Conservation (phyloP, 78 protist genomes). For the Anaeramoeba ignava region DNA sequence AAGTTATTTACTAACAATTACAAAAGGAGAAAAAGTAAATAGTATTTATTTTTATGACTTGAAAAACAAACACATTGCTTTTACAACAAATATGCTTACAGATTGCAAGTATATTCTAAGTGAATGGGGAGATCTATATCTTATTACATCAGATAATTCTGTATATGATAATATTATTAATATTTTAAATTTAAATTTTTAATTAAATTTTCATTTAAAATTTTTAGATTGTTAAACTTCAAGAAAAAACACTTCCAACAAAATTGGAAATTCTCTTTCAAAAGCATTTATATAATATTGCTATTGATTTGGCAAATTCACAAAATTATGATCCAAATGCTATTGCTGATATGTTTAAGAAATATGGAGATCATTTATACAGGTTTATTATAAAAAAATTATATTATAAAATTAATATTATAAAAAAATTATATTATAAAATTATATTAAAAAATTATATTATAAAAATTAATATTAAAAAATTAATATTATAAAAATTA, state of each 20-base stretch:
- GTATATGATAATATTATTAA: too few species aligned
- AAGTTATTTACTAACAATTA: neutral
- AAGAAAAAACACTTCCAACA: conserved; percentile 78
- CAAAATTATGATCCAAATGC: conserved; percentile 41
- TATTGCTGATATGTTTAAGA: conserved; percentile 53
- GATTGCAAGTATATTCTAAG: neutral
- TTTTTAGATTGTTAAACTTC: conserved; percentile 49
- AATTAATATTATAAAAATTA: too few species aligned
- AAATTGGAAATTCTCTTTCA: conserved; percentile 76
- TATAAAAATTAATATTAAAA: too few species aligned
- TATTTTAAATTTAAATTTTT: too few species aligned
- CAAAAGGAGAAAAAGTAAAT: neutral
- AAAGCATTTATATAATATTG: conserved; percentile 63
- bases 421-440: too few species aligned
- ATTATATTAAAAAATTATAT: too few species aligned
- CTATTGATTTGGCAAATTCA: conserved; percentile 42
- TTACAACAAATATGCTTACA: neutral
- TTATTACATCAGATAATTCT: too few species aligned
- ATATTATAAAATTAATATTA: too few species aligned
- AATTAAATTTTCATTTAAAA: too few species aligned
- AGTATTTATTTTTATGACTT: neutral
- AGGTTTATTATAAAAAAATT: conserved; percentile 32
- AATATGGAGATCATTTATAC: conserved; percentile 65
- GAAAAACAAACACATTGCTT: neutral
- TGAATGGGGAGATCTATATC: too few species aligned